Percentiles rank a stretch among this genome's conserved stretches.
Conservation (phyloP, 1,284 basidiomycete species). For the Tylopilus sp. region DNA sequence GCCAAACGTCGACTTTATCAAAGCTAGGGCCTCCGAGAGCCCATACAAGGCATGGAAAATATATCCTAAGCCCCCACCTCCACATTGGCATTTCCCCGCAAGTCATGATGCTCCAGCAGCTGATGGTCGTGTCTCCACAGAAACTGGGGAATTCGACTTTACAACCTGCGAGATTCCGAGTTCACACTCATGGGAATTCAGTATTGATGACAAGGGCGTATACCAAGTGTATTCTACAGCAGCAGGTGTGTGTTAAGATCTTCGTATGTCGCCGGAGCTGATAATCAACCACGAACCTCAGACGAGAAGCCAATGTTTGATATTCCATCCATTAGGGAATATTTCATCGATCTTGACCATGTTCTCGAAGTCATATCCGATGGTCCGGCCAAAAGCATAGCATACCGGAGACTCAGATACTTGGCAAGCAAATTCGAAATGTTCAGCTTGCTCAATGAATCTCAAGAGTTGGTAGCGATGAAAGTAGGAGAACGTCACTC, state of each 20-base stretch:
- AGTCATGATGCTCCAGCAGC: constrained; percentile 48
- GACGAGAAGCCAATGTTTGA: constrained; percentile 61
- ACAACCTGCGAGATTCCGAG: constrained; percentile 69
- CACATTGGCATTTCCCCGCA: constrained; percentile 85
- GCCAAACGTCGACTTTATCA: constrained; percentile 50
- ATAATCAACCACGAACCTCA: constrained; percentile 3
- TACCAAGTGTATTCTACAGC: constrained; percentile 69
- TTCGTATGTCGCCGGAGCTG: not conserved
- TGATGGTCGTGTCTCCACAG: constrained; percentile 35
- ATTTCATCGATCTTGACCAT: constrained; percentile 95
- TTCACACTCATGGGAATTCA: constrained; percentile 56
- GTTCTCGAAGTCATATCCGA: constrained; percentile 82
- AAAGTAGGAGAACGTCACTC: constrained; percentile 53
- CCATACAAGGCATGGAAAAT: constrained; percentile 70
- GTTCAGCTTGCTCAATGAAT: constrained; percentile 90
- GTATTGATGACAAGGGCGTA: constrained; percentile 80
- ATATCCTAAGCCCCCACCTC: constrained; percentile 85
- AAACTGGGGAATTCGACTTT: constrained; percentile 60
- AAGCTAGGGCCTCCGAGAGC: constrained; percentile 29
- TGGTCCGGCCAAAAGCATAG: constrained; percentile 95
- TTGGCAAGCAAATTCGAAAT: constrained; percentile 94
- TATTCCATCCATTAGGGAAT: constrained; percentile 86
- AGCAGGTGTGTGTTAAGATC: constrained; percentile 34
- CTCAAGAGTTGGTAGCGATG: constrained; percentile 93
- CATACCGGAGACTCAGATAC: constrained; percentile 89